Evolutionary conservation across 2,329 filamentous ascomycete species (phyloP).

Genomic region (Neonectria ditissima): DNA sequence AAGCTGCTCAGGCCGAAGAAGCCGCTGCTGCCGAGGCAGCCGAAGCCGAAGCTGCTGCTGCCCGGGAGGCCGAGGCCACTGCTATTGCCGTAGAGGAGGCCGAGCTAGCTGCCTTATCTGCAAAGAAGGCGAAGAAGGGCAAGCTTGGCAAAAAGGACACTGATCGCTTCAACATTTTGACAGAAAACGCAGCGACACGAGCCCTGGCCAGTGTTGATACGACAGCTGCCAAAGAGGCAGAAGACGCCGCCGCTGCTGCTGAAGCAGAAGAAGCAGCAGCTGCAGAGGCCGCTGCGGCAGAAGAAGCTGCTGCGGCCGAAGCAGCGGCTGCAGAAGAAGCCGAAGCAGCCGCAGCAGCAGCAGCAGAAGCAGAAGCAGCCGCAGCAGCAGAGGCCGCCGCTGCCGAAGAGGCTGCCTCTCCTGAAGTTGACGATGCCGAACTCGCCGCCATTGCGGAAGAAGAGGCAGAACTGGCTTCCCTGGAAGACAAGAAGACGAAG

Average conservation of each 20-base stretch:
- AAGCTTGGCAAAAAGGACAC: slow-evolving; percentile 45
- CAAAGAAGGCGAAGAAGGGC: slow-evolving; percentile 52
- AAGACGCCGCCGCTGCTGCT: slow-evolving; percentile 36
- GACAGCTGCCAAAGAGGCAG: slow-evolving; percentile 19
- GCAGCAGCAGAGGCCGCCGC: slow-evolving; percentile 19
- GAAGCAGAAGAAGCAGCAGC: slow-evolving; percentile 5
- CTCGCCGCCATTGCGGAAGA: slow-evolving; percentile 21
- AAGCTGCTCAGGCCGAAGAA: slow-evolving; percentile 50
- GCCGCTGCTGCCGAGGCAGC: slow-evolving; percentile 31
- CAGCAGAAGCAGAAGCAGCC: slow-evolving; percentile 21
- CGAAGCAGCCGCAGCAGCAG: slow-evolving; percentile 18
- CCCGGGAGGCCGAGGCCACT: slow-evolving; percentile 53
- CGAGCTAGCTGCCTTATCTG: slow-evolving; percentile 44
- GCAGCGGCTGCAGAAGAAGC: not conserved
- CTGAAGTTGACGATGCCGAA: slow-evolving; percentile 23
- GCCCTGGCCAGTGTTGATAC: slow-evolving; percentile 23
- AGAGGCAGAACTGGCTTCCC: slow-evolving; percentile 30
- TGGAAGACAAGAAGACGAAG: slow-evolving; percentile 58
- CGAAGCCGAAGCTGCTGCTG: slow-evolving; percentile 48
- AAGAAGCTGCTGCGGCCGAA: slow-evolving; percentile 36
- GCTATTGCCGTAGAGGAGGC: slow-evolving; percentile 40
- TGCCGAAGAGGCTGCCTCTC: not conserved
- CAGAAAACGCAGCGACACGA: slow-evolving; percentile 38
- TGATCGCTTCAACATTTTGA: slow-evolving; percentile 46
- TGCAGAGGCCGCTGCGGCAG: not conserved